Evolutionary conservation across 106 monocot species (phyloP), one percentile per base, ranked within the genome.

Genomic region (Vanilla planifolia): DNA sequence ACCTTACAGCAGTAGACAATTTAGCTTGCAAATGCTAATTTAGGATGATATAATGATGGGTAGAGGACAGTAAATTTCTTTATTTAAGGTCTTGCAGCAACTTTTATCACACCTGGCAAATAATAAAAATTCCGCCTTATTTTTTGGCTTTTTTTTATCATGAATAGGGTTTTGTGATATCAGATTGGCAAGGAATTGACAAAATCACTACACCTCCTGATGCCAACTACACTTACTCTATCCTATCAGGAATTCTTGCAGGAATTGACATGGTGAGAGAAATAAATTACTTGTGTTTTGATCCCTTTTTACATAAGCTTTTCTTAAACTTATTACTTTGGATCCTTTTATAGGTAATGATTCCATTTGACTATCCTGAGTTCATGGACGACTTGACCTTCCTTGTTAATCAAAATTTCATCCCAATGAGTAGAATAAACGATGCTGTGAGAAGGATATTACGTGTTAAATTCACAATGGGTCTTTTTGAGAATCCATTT

Each of bases 91-190:
- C n/a, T n/a, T n/a, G n/a, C n/a, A n/a, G n/a, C n/a, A n/a, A n/a
- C n/a, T n/a, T n/a, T n/a, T n/a, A n/a, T n/a, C n/a, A n/a, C n/a
- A n/a, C n/a, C n/a, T n/a, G n/a, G n/a, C n/a, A n/a, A n/a, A n/a
- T n/a, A n/a, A n/a, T n/a, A n/a, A n/a, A n/a, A n/a, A n/a, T n/a
- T n/a, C n/a, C n/a, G n/a, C n/a, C n/a, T 37, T 6, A 37, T 37
- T 37, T 6, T 6, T 10, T 37, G 10, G 5, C 37, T 6, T 37
- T 6, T 6, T 10, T 37, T 37, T 37, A 37, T 37, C 37, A 37
- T 37, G 37, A n/a, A n/a, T 69, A 91, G 90, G 90, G 90, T 13
- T 91, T 91, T 44, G 85, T 91, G n/a, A 91, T 91, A 20, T 77
- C 90, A 11, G 90, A 91, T 42, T 85, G 85, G 82, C 29, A 74